Evolutionary conservation across 805 yeast species (phyloP).

Genomic region (Yarrowia divulgata): DNA sequence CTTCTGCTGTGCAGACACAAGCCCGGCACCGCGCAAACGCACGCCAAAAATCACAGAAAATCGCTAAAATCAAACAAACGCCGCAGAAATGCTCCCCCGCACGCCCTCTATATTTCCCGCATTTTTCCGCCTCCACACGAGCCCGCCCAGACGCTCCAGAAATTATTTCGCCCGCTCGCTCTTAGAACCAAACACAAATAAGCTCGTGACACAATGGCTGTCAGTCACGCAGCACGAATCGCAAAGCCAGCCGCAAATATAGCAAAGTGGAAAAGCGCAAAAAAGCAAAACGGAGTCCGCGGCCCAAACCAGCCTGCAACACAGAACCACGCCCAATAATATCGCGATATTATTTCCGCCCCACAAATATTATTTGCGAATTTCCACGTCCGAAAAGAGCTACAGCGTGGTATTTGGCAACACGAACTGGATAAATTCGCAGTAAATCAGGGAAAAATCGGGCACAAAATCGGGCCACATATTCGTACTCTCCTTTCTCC

Average conservation of each 20-base stretch:
- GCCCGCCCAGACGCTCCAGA: too few species aligned
- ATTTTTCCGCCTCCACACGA: too few species aligned
- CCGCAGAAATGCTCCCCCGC: too few species aligned
- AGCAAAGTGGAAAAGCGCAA: background rate
- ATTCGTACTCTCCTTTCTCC: too few species aligned
- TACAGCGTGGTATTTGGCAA: too few species aligned
- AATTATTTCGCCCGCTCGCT: constrained; percentile 4
- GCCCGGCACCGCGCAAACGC: too few species aligned
- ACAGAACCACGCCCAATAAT: background rate
- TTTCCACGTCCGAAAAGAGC: constrained; percentile 6
- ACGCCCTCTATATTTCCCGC: too few species aligned
- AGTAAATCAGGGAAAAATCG: background rate
- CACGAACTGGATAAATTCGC: background rate
- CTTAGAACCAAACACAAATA: constrained; percentile 5
- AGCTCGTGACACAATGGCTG: constrained; percentile 17
- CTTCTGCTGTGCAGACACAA: constrained; percentile 19
- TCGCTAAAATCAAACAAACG: too few species aligned
- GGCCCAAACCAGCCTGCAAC: too few species aligned
- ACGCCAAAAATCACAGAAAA: background rate
- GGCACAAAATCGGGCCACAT: too few species aligned
- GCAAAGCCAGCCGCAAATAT: too few species aligned
- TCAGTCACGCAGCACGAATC: background rate
- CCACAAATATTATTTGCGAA: constrained; percentile 20
- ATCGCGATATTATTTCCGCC: constrained; percentile 1
- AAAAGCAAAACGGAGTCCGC: background rate